These are phyloP conservation scores for Xylariaceae sp. DNA, from an alignment of 2,329 filamentous ascomycete species.

Conservation along the genomic window DNA sequence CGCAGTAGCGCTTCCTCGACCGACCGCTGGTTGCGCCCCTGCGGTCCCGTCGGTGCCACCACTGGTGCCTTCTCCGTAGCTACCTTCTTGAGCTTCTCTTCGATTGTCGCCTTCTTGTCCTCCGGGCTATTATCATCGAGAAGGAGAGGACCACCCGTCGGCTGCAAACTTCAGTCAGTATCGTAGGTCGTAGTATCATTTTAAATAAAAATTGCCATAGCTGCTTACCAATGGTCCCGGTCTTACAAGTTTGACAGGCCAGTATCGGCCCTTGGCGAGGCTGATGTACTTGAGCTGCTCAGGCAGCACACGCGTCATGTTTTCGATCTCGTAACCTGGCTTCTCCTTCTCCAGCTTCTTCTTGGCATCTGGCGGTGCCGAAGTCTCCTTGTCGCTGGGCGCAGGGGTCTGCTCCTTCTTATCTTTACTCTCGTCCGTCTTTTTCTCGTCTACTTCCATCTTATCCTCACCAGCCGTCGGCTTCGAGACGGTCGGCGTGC, in stretches of 20 bases:
- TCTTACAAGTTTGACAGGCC: slow-evolving; percentile 67
- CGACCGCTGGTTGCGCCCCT: slow-evolving; percentile 25
- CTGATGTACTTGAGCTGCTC: slow-evolving; percentile 93
- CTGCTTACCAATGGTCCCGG: slow-evolving; percentile 56
- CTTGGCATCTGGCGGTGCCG: slow-evolving; percentile 60
- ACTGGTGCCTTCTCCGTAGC: slow-evolving; percentile 61
- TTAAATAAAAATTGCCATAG: not conserved
- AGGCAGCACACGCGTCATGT: slow-evolving; percentile 93
- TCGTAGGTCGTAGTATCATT: not conserved
- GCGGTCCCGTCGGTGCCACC: slow-evolving; percentile 35
- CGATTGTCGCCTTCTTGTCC: slow-evolving; percentile 76
- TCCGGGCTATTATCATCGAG: slow-evolving; percentile 79
- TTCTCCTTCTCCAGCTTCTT: slow-evolving; percentile 96
- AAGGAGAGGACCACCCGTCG: slow-evolving; percentile 91
- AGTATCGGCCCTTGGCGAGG: slow-evolving; percentile 86
- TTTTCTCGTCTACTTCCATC: slow-evolving; percentile 76
- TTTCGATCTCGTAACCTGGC: slow-evolving; percentile 91
- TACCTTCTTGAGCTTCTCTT: slow-evolving; percentile 88
- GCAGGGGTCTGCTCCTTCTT: slow-evolving; percentile 51
- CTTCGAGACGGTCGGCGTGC: slow-evolving; percentile 65
- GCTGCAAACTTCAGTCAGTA: slow-evolving; percentile 55
- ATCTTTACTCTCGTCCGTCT: slow-evolving; percentile 53
- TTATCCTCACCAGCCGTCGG: slow-evolving; percentile 65
- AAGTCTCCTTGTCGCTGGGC: slow-evolving; percentile 55
- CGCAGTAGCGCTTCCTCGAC: slow-evolving; percentile 34